A percentile compares a stretch with the other conserved stretches of the same genome.
Conservation (phyloP, 2,329 filamentous ascomycete species). For the Alternaria metachromatica region DNA sequence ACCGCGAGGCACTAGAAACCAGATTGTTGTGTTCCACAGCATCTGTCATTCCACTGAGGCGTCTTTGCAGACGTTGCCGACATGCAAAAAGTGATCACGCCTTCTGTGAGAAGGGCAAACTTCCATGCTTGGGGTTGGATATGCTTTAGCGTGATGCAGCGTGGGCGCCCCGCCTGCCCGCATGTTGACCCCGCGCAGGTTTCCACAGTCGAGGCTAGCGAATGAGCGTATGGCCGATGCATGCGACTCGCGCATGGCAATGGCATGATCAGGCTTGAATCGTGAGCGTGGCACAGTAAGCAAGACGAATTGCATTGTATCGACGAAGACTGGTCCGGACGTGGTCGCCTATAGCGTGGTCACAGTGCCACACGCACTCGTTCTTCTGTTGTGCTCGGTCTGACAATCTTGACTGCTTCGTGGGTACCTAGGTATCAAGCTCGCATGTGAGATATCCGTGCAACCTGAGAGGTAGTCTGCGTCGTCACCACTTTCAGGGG, state of each 20-base stretch:
- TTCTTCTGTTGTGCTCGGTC: neutral
- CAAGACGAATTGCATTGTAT: neutral
- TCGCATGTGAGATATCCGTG: neutral
- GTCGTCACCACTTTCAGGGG: neutral
- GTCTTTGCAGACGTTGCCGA: neutral
- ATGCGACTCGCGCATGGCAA: neutral
- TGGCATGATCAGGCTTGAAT: constrained; percentile 1
- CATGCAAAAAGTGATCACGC: neutral
- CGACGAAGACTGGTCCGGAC: neutral
- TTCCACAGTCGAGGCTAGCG: neutral
- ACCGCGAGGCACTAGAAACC: neutral
- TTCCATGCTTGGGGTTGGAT: constrained; percentile 6
- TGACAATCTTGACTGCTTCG: neutral
- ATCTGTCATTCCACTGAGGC: neutral
- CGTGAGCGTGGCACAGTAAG: neutral
- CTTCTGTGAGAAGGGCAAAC: neutral
- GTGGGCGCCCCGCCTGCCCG: constrained; percentile 18
- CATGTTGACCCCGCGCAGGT: constrained; percentile 20
- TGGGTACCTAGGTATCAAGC: neutral
- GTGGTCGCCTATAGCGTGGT: neutral
- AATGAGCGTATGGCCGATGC: constrained; percentile 5
- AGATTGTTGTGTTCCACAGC: neutral
- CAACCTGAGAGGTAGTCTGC: no score
- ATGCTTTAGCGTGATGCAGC: constrained; percentile 24
- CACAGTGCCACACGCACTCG: neutral